Conservation (phyloP, 371 early-diverging fungal species). For the Globomyces sp. region DNA sequence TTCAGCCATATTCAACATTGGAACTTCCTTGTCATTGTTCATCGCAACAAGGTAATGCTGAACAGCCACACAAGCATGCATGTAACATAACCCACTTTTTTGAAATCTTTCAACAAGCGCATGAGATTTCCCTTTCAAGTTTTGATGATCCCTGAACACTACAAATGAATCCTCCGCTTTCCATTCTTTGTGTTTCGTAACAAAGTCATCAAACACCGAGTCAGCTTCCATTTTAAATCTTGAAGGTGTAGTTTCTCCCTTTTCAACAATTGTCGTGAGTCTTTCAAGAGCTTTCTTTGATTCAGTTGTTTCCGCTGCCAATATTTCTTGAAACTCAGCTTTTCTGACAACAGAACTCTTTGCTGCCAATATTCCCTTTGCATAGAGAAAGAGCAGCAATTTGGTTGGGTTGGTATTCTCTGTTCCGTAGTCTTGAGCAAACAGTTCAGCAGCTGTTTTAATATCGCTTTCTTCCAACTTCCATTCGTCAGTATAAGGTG, state of each 20-base stretch:
- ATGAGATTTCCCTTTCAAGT: slow-evolving; percentile 1
- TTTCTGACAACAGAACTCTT: background rate
- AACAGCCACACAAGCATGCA: background rate
- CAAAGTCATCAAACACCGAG: slow-evolving; percentile 15
- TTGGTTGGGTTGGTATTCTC: background rate
- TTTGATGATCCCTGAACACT: slow-evolving; percentile 10
- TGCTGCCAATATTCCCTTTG: background rate
- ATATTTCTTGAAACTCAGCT: background rate
- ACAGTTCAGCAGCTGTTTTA: background rate
- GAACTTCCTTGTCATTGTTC: background rate
- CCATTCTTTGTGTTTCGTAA: slow-evolving; percentile 13
- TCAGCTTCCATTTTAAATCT: background rate
- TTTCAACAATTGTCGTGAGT: slow-evolving; percentile 14
- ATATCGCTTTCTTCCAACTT: slow-evolving; percentile 3
- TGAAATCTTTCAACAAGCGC: background rate
- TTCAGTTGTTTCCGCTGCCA: slow-evolving; percentile 12
- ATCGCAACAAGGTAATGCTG: background rate
- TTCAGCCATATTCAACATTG: slow-evolving; percentile 3
- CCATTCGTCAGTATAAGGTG: background rate
- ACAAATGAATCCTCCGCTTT: slow-evolving; percentile 9
- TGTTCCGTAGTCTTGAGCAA: background rate
- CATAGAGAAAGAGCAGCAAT: background rate
- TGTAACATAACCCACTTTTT: slow-evolving; percentile 2
- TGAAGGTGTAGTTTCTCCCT: slow-evolving; percentile 14
- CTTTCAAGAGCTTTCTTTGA: slow-evolving; percentile 4